These are phyloP conservation scores for Ogataea ramenticola DNA, from an alignment of 805 yeast genomes.

Conservation along the genomic window DNA sequence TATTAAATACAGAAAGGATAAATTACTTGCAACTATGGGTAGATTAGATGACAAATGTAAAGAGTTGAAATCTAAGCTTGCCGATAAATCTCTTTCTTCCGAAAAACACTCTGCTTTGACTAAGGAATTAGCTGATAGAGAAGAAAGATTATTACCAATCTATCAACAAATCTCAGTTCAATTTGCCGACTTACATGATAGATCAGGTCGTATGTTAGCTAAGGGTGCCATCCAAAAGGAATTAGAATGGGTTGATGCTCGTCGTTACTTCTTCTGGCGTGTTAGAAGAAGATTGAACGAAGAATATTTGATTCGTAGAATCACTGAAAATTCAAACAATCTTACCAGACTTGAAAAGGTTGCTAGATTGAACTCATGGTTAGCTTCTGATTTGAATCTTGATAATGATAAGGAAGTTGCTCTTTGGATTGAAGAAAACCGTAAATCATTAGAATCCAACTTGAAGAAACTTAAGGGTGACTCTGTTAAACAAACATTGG, in stretches of 20 bases:
- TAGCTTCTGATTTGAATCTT: slow-evolving; percentile 59
- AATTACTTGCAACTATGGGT: slow-evolving; percentile 82
- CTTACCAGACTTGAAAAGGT: slow-evolving; percentile 66
- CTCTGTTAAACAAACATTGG: slow-evolving; percentile 56
- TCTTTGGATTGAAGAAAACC: slow-evolving; percentile 79
- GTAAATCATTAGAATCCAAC: slow-evolving; percentile 49
- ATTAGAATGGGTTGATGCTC: slow-evolving; percentile 76
- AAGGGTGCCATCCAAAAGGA: slow-evolving; percentile 87
- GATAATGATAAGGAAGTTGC: slow-evolving; percentile 76
- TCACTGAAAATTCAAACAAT: slow-evolving; percentile 47
- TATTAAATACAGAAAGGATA: slow-evolving; percentile 92
- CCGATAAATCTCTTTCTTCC: slow-evolving; percentile 42
- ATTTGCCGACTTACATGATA: slow-evolving; percentile 96
- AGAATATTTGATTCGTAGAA: slow-evolving; percentile 73
- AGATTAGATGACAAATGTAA: slow-evolving; percentile 78
- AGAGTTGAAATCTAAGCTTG: slow-evolving; percentile 53
- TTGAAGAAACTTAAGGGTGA: slow-evolving; percentile 62
- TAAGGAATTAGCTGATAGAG: slow-evolving; percentile 68
- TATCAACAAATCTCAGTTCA: slow-evolving; percentile 91
- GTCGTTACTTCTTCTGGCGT: slow-evolving; percentile 99
- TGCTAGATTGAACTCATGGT: slow-evolving; percentile 85
- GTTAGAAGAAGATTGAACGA: slow-evolving; percentile 92
- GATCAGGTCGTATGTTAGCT: slow-evolving; percentile 95
- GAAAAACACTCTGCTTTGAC: slow-evolving; percentile 64
- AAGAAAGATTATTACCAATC: slow-evolving; percentile 71